Percentiles rank a stretch among this genome's conserved stretches.
Conservation (phyloP, 2,329 filamentous ascomycete genomes). For the Apiospora pterosperma region DNA sequence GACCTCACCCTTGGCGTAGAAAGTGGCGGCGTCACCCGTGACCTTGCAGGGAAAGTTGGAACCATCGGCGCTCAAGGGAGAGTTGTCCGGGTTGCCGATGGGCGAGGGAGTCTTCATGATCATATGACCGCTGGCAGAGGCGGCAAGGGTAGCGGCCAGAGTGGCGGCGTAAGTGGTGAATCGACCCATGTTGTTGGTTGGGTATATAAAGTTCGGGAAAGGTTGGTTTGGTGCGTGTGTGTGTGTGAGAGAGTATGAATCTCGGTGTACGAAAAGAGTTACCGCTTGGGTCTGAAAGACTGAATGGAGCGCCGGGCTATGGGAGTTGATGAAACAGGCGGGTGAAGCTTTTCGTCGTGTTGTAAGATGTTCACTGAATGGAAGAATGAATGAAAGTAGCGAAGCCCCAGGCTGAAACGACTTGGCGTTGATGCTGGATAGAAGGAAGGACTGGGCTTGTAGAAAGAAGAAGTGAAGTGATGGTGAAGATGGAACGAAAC, state of each 20-base stretch:
- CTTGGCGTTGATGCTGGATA: background rate
- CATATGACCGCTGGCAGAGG: constrained; percentile 58
- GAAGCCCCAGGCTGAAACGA: background rate
- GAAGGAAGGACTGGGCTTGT: background rate
- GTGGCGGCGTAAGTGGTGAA: constrained; percentile 25
- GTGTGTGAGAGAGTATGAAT: background rate
- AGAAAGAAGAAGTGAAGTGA: background rate
- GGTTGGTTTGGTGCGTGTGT: background rate
- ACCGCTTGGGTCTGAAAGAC: background rate
- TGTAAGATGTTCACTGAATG: background rate
- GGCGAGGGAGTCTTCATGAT: constrained; percentile 56
- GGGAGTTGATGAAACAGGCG: background rate
- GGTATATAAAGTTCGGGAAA: too few relatives aligned
- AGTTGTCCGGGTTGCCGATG: constrained; percentile 47
- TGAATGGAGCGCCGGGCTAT: constrained; percentile 1
- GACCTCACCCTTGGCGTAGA: constrained; percentile 32
- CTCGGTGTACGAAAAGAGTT: background rate
- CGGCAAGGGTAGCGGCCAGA: constrained; percentile 44
- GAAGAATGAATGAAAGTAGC: background rate
- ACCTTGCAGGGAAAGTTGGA: constrained; percentile 68
- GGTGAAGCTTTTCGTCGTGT: background rate
- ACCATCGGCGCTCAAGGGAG: constrained; percentile 45
- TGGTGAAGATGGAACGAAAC: constrained; percentile 1
- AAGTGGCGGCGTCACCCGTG: constrained; percentile 21
- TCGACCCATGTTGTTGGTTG: constrained; percentile 4